Evolutionary conservation across 2,329 filamentous ascomycete genomes (phyloP), one percentile per base, ranked within the genome.

Genomic region (Bipolaris victoriae): DNA sequence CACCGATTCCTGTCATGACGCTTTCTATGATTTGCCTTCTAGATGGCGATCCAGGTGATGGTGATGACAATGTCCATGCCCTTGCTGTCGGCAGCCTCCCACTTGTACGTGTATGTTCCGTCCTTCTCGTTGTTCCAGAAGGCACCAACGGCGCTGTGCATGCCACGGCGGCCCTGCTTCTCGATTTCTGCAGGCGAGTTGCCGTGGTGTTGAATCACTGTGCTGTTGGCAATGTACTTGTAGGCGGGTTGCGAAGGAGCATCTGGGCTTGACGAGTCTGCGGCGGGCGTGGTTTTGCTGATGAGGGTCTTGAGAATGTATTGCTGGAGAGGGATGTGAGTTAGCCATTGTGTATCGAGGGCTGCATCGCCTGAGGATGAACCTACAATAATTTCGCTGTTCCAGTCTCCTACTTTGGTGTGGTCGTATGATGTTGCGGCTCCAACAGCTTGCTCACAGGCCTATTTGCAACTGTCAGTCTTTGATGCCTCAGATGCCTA

Each of bases 211-310:
- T 99, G 94, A 68, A 98, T 96, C 74, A 98, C 97, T 65, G 94
- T 98, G 82, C 91, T 96, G 84, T 97, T 98, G 80, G 96, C 92
- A 68, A 92, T 91, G 80, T 94, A 98, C 80, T 98, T 98, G 86
- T 88, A 97, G 15, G 82, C 78, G 5, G 90, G 89, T 24, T 85
- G 81, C 26, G 82, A 78, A 44, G 52, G 40, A 3, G 64, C 53
- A 31, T 51, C 52, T 20, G 55, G 41, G 31, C 35, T 49, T 15
- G 52, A 24, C 41, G 58, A 39, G 59, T 82, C 80, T 60, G 83
- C 79, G 46, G 83, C 76, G 16, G 86, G 83, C 16, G 85, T 86
- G 49, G 89, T 88, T 75, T 93, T 90, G 65, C 88, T 88, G 77
- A 94, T 91, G 64, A 94, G 83, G 50, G 87, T 84, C 73, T 90